Conservation (phyloP, 768 basidiomycete species). For the Serpula lacrymans region DNA sequence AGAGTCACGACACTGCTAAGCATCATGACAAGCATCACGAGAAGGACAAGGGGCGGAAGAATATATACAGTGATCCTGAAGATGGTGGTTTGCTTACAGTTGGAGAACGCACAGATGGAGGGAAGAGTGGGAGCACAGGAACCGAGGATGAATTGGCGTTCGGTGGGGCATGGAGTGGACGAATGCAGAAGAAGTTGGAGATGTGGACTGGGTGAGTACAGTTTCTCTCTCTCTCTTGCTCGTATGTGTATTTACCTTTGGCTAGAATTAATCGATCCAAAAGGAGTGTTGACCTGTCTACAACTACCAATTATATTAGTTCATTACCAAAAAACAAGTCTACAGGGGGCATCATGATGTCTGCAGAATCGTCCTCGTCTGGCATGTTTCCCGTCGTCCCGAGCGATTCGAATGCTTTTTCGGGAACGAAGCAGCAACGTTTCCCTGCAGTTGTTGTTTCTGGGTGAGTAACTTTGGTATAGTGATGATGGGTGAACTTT, state of each 20-base stretch:
- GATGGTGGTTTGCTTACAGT: slow-evolving; percentile 12
- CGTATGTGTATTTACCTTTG: slow-evolving; percentile 5
- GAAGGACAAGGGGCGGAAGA: slow-evolving; percentile 24
- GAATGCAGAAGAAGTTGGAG: slow-evolving; percentile 45
- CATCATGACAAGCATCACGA: slow-evolving; percentile 27
- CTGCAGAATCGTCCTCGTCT: slow-evolving; percentile 33
- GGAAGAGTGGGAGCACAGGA: slow-evolving; percentile 17
- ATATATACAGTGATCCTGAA: slow-evolving; percentile 27
- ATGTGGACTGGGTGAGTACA: slow-evolving; percentile 44
- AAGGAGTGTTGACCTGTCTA: slow-evolving; percentile 22
- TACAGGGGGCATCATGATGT: slow-evolving; percentile 18
- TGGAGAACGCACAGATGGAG: slow-evolving; percentile 3
- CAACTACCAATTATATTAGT: slow-evolving; percentile 15
- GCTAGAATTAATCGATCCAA: slow-evolving; percentile 34
- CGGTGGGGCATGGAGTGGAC: slow-evolving; percentile 38
- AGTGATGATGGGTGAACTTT: neutral
- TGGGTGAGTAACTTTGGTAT: slow-evolving; percentile 33
- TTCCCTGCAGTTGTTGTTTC: slow-evolving; percentile 40
- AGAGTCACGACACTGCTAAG: slow-evolving; percentile 16
- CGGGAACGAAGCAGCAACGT: too few relatives aligned
- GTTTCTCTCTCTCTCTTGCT: neutral
- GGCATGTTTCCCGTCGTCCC: slow-evolving; percentile 20
- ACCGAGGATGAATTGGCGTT: slow-evolving; percentile 30
- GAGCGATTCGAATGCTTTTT: slow-evolving; percentile 23
- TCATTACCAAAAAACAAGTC: slow-evolving; percentile 3